Evolutionary conservation across 305 asterid species (phyloP).

Genomic region (Fraxinus ornus): DNA sequence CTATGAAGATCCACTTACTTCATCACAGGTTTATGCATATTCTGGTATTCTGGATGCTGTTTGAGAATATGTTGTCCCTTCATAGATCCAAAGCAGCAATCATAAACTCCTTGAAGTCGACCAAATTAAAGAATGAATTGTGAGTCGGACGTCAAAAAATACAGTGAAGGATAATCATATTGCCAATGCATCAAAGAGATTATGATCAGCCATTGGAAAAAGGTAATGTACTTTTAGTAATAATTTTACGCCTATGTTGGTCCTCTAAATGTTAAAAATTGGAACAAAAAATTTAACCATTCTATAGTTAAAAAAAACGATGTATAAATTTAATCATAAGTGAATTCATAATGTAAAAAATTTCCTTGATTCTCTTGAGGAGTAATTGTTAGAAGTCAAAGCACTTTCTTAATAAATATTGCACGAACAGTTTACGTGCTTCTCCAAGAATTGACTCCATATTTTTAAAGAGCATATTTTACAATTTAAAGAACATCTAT

Average conservation of each 20-base stretch:
- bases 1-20: conserved; percentile 4
- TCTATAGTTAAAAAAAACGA: not conserved
- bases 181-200: conserved; percentile 41
- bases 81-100: conserved; percentile 84
- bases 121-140: conserved; percentile 77
- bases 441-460: no score
- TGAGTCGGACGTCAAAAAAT: conserved; percentile 69
- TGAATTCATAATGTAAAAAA: conserved; percentile 6
- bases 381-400: no score
- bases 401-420: not conserved
- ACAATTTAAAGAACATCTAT: no score
- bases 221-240: conserved; percentile 36
- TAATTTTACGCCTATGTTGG: not conserved
- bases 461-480: no score
- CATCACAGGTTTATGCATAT: conserved; percentile 55
- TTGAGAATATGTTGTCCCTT: conserved; percentile 85
- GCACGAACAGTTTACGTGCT: not conserved
- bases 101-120: conserved; percentile 65
- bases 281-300: not conserved
- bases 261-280: not conserved
- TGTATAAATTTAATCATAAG: not conserved
- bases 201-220: conserved; percentile 44
- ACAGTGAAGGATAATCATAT: conserved; percentile 48
- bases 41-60: conserved; percentile 72
- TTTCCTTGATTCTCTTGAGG: not conserved